Percentiles rank a stretch among this genome's conserved stretches.
Conservation (phyloP, 1,284 basidiomycete genomes). For the Anthracocystis walkeri region DNA sequence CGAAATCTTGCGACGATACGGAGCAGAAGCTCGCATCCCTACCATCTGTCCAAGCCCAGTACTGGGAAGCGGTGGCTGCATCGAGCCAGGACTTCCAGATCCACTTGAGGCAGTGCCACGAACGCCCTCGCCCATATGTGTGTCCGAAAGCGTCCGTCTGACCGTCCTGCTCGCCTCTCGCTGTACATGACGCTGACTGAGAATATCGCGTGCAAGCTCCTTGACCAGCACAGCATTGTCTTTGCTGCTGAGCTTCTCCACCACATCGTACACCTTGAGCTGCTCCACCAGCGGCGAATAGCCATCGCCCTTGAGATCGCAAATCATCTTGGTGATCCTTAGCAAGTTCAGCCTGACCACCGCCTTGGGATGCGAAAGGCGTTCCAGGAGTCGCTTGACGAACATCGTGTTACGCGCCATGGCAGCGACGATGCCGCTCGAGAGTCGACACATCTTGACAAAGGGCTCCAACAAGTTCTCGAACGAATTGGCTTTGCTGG, state of each 20-base stretch:
- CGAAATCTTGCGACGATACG: conserved; percentile 49
- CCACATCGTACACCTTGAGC: conserved; percentile 53
- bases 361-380: conserved; percentile 80
- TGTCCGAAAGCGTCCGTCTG: conserved; percentile 48
- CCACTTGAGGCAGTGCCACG: conserved; percentile 2
- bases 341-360: conserved; percentile 90
- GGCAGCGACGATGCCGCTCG: conserved; percentile 79
- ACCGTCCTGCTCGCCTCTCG: conserved; percentile 29
- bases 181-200: conserved; percentile 40
- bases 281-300: conserved; percentile 48
- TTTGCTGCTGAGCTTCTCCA: conserved; percentile 55
- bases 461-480: conserved; percentile 90
- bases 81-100: conserved; percentile 22
- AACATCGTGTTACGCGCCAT: conserved; percentile 82
- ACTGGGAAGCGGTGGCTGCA: conserved; percentile 21
- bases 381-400: conserved; percentile 86
- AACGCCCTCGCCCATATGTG: conserved; percentile 34
- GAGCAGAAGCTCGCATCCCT: conserved; percentile 38
- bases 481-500: conserved; percentile 86
- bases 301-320: conserved; percentile 80
- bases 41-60: conserved; percentile 27
- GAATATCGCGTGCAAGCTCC: conserved; percentile 61
- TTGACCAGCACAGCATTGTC: conserved; percentile 74
- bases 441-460: conserved; percentile 82
- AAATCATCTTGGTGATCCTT: conserved; percentile 84